These are phyloP conservation scores for Xylaria sp. DNA, from an alignment of 2,329 filamentous ascomycete species.

Conservation along the genomic window DNA sequence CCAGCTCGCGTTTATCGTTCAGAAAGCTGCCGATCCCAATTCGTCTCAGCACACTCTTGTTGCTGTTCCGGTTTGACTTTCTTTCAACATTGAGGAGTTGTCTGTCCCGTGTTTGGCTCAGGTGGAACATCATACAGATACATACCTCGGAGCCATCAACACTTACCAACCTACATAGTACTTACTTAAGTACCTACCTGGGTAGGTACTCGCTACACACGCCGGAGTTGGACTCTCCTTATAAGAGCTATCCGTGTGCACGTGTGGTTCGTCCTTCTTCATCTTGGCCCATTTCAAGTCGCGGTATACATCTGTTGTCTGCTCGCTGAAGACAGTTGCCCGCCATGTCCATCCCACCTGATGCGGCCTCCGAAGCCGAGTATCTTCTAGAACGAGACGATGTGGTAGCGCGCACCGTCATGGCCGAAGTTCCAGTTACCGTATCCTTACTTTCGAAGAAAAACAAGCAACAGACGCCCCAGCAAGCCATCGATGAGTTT, in stretches of 20 bases:
- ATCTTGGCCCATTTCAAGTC: background rate
- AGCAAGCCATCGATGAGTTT: conserved; percentile 76
- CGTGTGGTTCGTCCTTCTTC: background rate
- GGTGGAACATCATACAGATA: background rate
- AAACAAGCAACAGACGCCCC: conserved; percentile 65
- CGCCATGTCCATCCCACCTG: conserved; percentile 28
- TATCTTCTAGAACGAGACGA: conserved; percentile 37
- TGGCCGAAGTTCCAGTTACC: conserved; percentile 41
- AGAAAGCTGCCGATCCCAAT: background rate
- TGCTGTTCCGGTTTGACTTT: background rate
- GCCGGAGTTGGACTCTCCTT: conserved; percentile 1
- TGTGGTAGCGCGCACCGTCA: conserved; percentile 34
- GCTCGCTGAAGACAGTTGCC: background rate
- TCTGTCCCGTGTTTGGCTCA: background rate
- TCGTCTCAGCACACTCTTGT: background rate
- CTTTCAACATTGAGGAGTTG: background rate
- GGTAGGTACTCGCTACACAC: background rate
- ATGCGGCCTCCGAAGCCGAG: conserved; percentile 38
- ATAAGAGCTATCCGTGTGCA: background rate
- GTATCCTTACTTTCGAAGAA: conserved; percentile 44
- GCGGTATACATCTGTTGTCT: background rate
- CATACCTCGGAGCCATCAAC: background rate
- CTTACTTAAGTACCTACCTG: too few species aligned
- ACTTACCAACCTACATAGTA: background rate
- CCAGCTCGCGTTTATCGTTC: background rate